These are phyloP conservation scores for Solanum hybrid DNA, from an alignment of 305 asterid species.

Conservation along the genomic window DNA sequence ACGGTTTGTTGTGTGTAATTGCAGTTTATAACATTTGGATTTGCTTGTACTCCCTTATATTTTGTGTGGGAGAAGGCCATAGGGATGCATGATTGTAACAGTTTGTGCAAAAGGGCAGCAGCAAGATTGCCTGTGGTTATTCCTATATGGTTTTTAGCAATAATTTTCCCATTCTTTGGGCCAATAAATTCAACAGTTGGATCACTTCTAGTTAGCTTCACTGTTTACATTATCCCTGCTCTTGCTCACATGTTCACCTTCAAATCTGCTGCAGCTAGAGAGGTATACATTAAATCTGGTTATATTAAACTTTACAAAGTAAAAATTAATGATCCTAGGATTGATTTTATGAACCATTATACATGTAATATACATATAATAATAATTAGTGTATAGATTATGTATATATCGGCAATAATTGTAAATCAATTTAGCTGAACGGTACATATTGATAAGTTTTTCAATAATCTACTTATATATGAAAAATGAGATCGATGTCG, in stretches of 20 bases:
- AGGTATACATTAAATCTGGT: slow-evolving; percentile 16
- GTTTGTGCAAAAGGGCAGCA: slow-evolving; percentile 37
- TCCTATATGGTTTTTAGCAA: slow-evolving; percentile 50
- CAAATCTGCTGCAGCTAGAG: slow-evolving; percentile 33
- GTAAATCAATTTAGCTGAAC: neutral
- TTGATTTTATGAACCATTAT: neutral
- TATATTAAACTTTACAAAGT: neutral
- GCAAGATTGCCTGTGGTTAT: slow-evolving; percentile 40
- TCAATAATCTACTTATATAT: neutral
- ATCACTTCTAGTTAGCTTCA: slow-evolving; percentile 45
- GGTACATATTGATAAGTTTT: neutral
- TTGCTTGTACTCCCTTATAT: neutral
- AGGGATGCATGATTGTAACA: slow-evolving; percentile 5
- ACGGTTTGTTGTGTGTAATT: neutral
- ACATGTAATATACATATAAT: neutral
- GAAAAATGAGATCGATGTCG: neutral
- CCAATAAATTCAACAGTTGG: slow-evolving; percentile 48
- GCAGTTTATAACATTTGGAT: slow-evolving; percentile 6
- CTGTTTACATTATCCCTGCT: slow-evolving; percentile 43
- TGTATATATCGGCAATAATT: neutral
- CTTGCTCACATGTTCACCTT: slow-evolving; percentile 41
- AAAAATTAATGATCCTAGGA: neutral
- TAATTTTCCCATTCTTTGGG: slow-evolving; percentile 46
- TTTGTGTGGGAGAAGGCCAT: neutral
- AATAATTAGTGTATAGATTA: neutral